A percentile compares a stretch with the other conserved stretches of the same genome.
Conservation (phyloP, 1,139 yeast genomes). For the Saccharomyces hybrid region DNA sequence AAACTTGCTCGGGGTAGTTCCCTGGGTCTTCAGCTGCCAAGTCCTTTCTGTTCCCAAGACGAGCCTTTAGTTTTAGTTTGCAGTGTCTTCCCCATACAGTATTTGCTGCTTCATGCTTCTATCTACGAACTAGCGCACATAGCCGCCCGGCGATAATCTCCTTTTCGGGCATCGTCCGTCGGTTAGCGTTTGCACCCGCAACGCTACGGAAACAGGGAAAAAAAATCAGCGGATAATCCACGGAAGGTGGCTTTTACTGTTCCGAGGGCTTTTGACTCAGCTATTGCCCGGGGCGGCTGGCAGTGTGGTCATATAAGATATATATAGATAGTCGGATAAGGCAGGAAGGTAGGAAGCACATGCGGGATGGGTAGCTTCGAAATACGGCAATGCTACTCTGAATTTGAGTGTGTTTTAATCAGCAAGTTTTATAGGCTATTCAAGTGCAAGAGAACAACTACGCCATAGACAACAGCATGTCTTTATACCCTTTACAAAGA, state of each 20-base stretch:
- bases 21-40: too few species aligned
- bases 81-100: too few species aligned
- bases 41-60: too few species aligned
- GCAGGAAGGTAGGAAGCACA: too few species aligned
- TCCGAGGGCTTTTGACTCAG: not conserved
- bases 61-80: not conserved
- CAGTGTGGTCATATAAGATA: not conserved
- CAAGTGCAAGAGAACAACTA: not conserved
- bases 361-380: not conserved
- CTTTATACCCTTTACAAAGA: conserved; percentile 6
- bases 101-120: not conserved
- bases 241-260: conserved; percentile 1
- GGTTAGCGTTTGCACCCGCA: too few species aligned
- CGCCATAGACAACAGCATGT: conserved; percentile 2
- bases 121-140: not conserved
- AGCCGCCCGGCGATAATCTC: not conserved
- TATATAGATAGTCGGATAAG: not conserved
- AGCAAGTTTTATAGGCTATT: not conserved
- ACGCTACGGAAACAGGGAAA: not conserved
- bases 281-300: not conserved
- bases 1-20: too few species aligned
- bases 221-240: not conserved
- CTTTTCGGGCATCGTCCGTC: too few species aligned
- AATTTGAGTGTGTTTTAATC: not conserved
- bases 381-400: not conserved